Base-by-base conservation (phyloP, 768 basidiomycete species). In the Lentinula guzmanii region DNA sequence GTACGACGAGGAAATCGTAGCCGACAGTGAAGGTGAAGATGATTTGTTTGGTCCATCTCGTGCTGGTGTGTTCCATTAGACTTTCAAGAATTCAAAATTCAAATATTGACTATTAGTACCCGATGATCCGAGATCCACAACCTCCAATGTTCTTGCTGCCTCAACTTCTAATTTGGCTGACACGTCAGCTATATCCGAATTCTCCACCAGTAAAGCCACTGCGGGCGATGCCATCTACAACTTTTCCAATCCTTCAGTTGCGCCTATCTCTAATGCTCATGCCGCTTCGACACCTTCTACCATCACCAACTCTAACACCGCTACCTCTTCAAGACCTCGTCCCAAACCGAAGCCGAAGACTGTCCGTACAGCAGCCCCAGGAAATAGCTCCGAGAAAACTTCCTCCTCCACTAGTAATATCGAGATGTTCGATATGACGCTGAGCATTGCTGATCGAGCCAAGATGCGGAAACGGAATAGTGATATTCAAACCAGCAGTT, bases 381-480 rank as follows among this genome's bases (percentile, higher is more conserved):
- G 31, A n/a, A 7, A 46, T 9, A 42, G 45, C 45, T 34, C 45
- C 16, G 9, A 21, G 6, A 24, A 48, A 6, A 8, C 46, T 24
- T 6, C 15, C 34, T 34, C n/a, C 52, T 21, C 4, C 33, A 46
- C 45, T 3, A 56, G 50, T 5, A 31, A 48, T 48, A 53, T 60
- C 6, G 15, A 50, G 21, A 45, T 33, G 48, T 62, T 69, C 34
- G 50, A 43, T n/a, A 63, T 64, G 50, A 66, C 68, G 5, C 65
- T 74, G 46, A 78, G 70, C 63, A 83, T 84, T 28, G 83, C 84
- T n/a, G 84, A 86, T 45, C 76, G 84, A 16, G 80, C 84, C 53
- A 85, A 85, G 66, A 82, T 76, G 70, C 82, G 84, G 16, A 75
- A 79, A 60, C 72, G 83, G 24, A 74, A 69, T 21, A 58, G n/a